Base-by-base conservation (phyloP, 73 alveolate species). In the Symbiodinium pilosum region DNA sequence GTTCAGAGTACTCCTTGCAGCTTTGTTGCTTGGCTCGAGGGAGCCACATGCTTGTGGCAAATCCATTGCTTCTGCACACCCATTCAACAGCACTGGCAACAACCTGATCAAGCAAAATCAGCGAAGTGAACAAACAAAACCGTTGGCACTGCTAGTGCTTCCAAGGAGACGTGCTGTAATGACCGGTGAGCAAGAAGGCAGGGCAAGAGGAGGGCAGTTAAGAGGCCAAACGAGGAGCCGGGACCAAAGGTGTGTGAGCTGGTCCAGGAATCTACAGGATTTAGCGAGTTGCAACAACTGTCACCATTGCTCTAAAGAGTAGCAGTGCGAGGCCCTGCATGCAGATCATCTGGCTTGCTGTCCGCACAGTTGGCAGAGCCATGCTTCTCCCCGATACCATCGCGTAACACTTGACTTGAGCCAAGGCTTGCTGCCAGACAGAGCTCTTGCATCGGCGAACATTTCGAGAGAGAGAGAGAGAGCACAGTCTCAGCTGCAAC, bases 1-100 rank as follows among this genome's bases (percentile, higher is more conserved):
- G 84, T 32, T 21, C 39, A 43, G 3, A 36, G 6, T 32, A n/a
- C n/a, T n/a, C n/a, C n/a, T 83, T 88, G 51, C 75, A 26, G 32
- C 87, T 56, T 41, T 42, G 87, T 34, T 4, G 30, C 95, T 39
- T n/a, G 41, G 87, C 43, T 41, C 30, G 51, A 69, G 95, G 47
- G 73, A 43, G 43, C 56, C 84, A 54, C 95, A 88, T 9, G 95
- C 51, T 59, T 28, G 38, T 28, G 95, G 95, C 87, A 88, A 34
- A 20, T 64, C 77, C 73, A 30, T 87, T 64, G 77, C 39, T 11
- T 88, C 87, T 26, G 86, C 95, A n/a, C 95, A 88, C 16, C 95
- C 95, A 8, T 4, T 59, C 75, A 88, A 64, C 30, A 88, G n/a
- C 34, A 88, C 32, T 4, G 87, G 42, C 32, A 84, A 77, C 73